Percentiles rank a stretch among this genome's conserved stretches.
phyloP scores from a whole-genome alignment of 164 flowering plant species.

The Dillenia suffruticosa region DNA sequence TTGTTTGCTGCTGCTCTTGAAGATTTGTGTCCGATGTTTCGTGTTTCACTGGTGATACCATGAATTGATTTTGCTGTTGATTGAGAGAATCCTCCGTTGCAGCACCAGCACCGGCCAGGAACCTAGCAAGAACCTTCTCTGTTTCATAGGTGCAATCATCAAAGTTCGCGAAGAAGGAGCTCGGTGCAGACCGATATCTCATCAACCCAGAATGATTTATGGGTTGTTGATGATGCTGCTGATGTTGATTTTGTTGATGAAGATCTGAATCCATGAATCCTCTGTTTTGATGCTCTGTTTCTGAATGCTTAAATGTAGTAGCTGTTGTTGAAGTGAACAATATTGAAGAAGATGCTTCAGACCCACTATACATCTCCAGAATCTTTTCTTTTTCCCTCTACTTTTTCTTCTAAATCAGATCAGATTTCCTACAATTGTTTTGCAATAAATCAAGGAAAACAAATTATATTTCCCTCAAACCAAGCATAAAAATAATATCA shows the following conservation, averaged over 20 bases:
- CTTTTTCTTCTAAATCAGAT: no score
- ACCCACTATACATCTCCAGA: no score
- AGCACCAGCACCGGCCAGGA: slow-evolving; percentile 15
- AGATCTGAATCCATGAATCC: no score
- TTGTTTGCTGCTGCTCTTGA: slow-evolving; percentile 14
- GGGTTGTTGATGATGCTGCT: slow-evolving; percentile 22
- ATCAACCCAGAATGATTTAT: slow-evolving; percentile 32
- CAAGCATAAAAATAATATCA: no score
- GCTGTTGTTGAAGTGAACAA: no score
- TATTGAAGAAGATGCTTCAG: no score
- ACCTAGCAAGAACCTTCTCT: slow-evolving; percentile 34
- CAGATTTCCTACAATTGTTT: no score
- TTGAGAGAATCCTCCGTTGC: not conserved
- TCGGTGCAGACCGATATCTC: slow-evolving; percentile 65
- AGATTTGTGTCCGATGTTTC: slow-evolving; percentile 4
- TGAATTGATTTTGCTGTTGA: not conserved
- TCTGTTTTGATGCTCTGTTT: no score
- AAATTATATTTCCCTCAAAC: no score
- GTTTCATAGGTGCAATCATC: slow-evolving; percentile 24
- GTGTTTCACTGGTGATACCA: not conserved
- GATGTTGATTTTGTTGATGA: slow-evolving; percentile 7
- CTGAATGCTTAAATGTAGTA: no score
- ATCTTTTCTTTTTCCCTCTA: no score
- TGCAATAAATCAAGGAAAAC: no score
- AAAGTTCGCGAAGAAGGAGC: slow-evolving; percentile 42